Evolutionary conservation across 2,329 filamentous ascomycete species (phyloP).

Genomic region (Beauveria sp.): DNA sequence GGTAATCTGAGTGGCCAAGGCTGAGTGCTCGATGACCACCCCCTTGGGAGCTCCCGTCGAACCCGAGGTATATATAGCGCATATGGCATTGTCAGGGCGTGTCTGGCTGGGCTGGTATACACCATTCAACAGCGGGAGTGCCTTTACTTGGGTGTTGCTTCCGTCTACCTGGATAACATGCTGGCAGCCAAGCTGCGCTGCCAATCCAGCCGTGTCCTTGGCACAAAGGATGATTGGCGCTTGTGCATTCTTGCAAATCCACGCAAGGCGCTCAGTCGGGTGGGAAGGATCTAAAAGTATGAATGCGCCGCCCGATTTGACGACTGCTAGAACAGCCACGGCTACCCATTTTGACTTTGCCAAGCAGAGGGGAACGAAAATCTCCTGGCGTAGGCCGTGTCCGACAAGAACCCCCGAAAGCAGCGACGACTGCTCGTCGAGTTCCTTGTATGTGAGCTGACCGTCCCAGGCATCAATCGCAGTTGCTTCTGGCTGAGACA

Average conservation of each 20-base stretch:
- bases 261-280: background rate
- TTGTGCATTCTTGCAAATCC: background rate
- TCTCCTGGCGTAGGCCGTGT: slow-evolving; percentile 21
- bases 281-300: slow-evolving; percentile 31
- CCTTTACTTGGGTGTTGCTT: background rate
- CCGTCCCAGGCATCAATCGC: slow-evolving; percentile 42
- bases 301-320: slow-evolving; percentile 41
- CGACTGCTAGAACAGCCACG: slow-evolving; percentile 20
- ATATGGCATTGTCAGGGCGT: background rate
- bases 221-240: background rate
- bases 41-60: background rate
- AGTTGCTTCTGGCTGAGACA: background rate
- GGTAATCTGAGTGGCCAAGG: background rate
- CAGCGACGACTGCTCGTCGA: background rate
- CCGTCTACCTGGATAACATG: background rate
- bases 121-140: background rate
- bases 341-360: slow-evolving; percentile 23
- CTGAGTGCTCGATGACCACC: background rate
- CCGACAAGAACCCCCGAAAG: background rate
- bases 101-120: background rate
- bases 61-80: background rate
- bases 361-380: slow-evolving; percentile 21
- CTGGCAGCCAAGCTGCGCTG: background rate
- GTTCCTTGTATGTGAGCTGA: slow-evolving; percentile 29
- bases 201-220: background rate